These are phyloP conservation scores for Microthlaspi erraticum DNA, from an alignment of 345 rosid species.

Conservation along the genomic window DNA sequence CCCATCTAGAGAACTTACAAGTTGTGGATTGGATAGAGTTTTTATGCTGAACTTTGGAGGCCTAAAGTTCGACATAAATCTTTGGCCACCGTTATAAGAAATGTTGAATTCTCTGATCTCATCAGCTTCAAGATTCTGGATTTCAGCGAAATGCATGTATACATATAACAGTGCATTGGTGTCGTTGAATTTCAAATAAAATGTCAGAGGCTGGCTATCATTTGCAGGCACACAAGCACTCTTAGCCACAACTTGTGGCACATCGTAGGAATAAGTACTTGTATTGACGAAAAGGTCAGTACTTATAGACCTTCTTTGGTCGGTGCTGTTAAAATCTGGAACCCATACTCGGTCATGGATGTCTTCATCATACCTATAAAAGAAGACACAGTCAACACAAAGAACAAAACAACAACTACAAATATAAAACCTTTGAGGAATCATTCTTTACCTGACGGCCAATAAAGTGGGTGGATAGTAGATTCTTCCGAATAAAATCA, in stretches of 20 bases:
- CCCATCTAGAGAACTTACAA: conserved; percentile 37
- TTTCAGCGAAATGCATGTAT: conserved; percentile 58
- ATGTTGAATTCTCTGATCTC: conserved; percentile 48
- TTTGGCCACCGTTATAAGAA: conserved; percentile 39
- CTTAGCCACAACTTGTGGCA: conserved; percentile 40
- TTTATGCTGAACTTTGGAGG: conserved; percentile 34
- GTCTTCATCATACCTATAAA: conserved; percentile 61
- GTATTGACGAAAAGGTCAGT: too few species aligned
- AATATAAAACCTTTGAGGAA: background rate
- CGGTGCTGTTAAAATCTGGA: conserved; percentile 19
- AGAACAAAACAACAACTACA: background rate
- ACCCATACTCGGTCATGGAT: conserved; percentile 48
- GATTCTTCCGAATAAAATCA: conserved; percentile 5
- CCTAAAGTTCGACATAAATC: too few species aligned
- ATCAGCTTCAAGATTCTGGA: conserved; percentile 32
- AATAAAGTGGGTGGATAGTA: conserved; percentile 26
- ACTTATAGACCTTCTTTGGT: too few species aligned
- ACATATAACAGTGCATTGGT: conserved; percentile 29
- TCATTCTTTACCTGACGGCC: conserved; percentile 40
- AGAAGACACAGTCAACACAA: too few species aligned
- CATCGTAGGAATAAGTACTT: background rate
- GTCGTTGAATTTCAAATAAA: background rate
- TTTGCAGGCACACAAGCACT: conserved; percentile 46
- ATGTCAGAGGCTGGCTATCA: background rate
- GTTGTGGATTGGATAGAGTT: conserved; percentile 30